Conservation (phyloP, 192 early-diverging fungal species). For the Entomortierella chlamydospora region DNA sequence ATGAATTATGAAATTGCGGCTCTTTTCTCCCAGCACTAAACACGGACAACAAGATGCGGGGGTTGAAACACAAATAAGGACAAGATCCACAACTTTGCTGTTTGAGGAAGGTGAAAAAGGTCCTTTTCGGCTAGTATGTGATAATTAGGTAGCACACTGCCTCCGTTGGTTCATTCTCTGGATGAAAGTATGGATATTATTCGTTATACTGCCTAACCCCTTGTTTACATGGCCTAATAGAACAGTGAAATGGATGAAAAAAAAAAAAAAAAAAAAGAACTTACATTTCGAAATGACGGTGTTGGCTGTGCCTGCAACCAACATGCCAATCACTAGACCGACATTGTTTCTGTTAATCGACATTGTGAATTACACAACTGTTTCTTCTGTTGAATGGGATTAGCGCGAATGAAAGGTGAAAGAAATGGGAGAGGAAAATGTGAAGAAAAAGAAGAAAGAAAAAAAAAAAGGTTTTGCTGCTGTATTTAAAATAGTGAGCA, state of each 20-base stretch:
- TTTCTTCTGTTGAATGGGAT: background rate
- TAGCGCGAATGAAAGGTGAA: background rate
- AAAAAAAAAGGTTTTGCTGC: background rate
- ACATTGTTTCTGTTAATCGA: slow-evolving; percentile 51
- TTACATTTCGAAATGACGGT: slow-evolving; percentile 41
- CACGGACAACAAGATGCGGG: background rate
- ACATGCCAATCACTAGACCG: slow-evolving; percentile 77
- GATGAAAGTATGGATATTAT: too few species aligned
- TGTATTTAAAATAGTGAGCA: background rate
- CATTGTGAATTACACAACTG: slow-evolving; percentile 14
- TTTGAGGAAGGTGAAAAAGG: background rate
- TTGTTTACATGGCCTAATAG: too few species aligned
- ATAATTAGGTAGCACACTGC: too few species aligned
- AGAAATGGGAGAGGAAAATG: background rate
- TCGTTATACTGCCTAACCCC: too few species aligned
- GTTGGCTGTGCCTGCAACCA: slow-evolving; percentile 74
- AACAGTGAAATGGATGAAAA: too few species aligned
- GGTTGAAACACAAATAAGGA: background rate
- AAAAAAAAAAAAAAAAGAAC: background rate
- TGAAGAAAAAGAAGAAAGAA: slow-evolving; percentile 15
- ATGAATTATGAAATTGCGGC: too few species aligned
- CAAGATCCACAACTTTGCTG: too few species aligned
- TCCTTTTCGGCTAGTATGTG: too few species aligned
- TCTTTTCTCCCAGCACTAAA: too few species aligned
- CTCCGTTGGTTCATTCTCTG: too few species aligned